Evolutionary conservation across 1,284 basidiomycete species (phyloP), one percentile per base, ranked within the genome.

Genomic region (Abortiporus biennis): DNA sequence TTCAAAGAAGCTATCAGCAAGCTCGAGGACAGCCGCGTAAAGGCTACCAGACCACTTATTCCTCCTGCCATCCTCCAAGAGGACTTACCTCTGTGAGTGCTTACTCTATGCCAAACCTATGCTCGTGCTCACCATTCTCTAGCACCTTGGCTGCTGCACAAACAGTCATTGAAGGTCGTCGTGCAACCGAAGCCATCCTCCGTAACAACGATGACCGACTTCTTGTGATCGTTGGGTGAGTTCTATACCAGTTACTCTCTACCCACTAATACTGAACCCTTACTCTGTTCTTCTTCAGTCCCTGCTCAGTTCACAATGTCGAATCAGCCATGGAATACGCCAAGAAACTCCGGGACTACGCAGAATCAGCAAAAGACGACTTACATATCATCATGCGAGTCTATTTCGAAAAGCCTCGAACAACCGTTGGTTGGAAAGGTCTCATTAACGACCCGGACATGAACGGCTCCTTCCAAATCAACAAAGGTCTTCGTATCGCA

Each of bases 371-470:
- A 24, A 81, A 80, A 59, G 83, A 89, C 9, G 95, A 98, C 57
- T 76, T 99, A 29, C 78, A 88, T 64, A 97, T 99, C 58, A 75
- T 98, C 55, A 98, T 98, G 94, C 83, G 92, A 33, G 92, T 94
- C 52, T 96, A 96, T 70, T 96, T 95, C 59, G 92, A 95, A 58
- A 95, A 95, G 68, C 93, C 93, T 1, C 76, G 95, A 33, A 98
- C 95, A 9, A 98, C 95, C 0, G 86, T 98, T 41, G 94, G 94
- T 15, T 98, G 95, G 95, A 98, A 98, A 65, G 95, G 95, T 39
- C 79, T 99, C 50, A 98, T 99, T 69, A 99, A 98, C 61, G 88
- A 92, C 58, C 91, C 91, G 4, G 80, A 87, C 47, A 79, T 94
- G 64, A 91, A 93, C 61, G 76, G 76, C 40, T 80, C 71, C 57